Conservation (phyloP, 2,329 filamentous ascomycete species). For the Paracoccidioides lutzii region DNA sequence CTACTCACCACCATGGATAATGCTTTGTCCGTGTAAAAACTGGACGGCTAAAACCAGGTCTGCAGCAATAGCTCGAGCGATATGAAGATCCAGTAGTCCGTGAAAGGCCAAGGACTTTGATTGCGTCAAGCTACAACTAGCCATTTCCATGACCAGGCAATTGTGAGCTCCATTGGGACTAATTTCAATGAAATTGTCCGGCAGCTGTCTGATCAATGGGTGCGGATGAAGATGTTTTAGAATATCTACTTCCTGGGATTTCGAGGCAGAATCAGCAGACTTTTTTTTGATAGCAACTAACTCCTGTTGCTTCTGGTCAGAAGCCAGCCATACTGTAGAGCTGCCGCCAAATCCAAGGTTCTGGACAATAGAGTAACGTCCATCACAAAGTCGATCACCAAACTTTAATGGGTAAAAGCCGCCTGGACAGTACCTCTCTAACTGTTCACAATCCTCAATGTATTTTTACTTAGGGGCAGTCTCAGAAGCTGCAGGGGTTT, state of each 20-base stretch:
- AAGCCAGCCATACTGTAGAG: conserved; percentile 11
- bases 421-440: conserved; percentile 8
- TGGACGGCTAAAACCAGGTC: conserved; percentile 9
- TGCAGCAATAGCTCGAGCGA: conserved; percentile 7
- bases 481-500: conserved; percentile 5
- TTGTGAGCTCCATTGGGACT: conserved; percentile 10
- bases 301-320: conserved; percentile 8
- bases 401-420: conserved; percentile 8
- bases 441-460: conserved; percentile 9
- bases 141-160: conserved; percentile 10
- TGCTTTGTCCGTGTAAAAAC: conserved; percentile 9
- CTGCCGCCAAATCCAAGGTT: conserved; percentile 10
- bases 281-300: conserved; percentile 10
- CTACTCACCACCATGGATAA: conserved; percentile 11
- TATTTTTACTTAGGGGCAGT: conserved; percentile 7
- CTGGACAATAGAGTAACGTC: conserved; percentile 9
- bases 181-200: conserved; percentile 8
- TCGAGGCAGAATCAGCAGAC: conserved; percentile 5
- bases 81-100: conserved; percentile 8
- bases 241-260: conserved; percentile 9
- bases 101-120: conserved; percentile 7
- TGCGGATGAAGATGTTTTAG: conserved; percentile 6
- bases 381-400: conserved; percentile 7
- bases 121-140: conserved; percentile 10
- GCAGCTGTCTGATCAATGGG: conserved; percentile 9